phyloP scores from a whole-genome alignment of 345 rosid genomes.

The thale cress (Arabidopsis thaliana) region TAIR10.1 NC_003075.7:6731501-6732000 shows the following conservation, averaged over 20 bases:
- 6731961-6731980: background rate
- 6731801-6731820: background rate
- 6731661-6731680: background rate
- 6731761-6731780: constrained; percentile 39
- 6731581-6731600: constrained; percentile 36
- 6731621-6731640: too few relatives aligned
- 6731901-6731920: constrained; percentile 10
- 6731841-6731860: constrained; percentile 21
- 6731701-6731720: constrained; percentile 23
- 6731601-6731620: background rate
- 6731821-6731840: constrained; percentile 8
- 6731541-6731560: constrained; percentile 49
- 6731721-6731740: constrained; percentile 32
- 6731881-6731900: constrained; percentile 31
- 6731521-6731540: constrained; percentile 50
- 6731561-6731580: constrained; percentile 42
- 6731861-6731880: background rate
- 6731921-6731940: constrained; percentile 16
- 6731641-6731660: background rate
- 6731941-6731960: background rate
- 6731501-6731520: constrained; percentile 31
- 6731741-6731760: constrained; percentile 35
- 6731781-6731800: constrained; percentile 37
- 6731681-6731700: background rate
- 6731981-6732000: background rate